Evolutionary conservation across 345 rosid species (phyloP).

Genomic region (Isatis tinctoria): DNA sequence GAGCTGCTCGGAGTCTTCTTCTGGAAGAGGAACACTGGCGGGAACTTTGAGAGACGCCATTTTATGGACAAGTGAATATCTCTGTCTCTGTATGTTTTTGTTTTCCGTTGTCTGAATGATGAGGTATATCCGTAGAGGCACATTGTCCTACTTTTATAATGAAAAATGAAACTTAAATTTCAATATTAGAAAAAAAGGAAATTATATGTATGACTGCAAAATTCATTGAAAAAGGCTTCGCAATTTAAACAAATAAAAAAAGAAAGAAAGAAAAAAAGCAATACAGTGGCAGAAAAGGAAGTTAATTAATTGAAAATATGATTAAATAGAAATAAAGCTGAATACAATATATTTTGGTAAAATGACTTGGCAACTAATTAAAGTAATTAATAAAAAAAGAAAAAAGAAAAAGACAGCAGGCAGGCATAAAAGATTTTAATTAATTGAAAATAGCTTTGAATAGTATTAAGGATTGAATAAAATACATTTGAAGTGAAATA

Average conservation of each 20-base stretch:
- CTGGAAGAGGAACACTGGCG: conserved; percentile 37
- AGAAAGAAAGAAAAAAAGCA: not conserved
- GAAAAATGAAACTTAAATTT: not conserved
- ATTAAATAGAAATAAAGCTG: not conserved
- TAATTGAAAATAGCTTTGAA: not conserved
- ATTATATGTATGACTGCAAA: not conserved
- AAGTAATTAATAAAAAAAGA: not conserved
- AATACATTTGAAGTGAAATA: not conserved
- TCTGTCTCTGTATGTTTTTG: not conserved
- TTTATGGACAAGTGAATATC: conserved; percentile 5
- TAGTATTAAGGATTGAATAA: not conserved
- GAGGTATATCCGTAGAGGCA: not conserved
- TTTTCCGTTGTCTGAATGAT: conserved; percentile 2
- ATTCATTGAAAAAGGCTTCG: not conserved
- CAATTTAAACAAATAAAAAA: not conserved
- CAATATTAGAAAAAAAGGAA: not conserved
- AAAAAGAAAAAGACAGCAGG: not conserved
- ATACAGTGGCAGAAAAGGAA: not conserved
- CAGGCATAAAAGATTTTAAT: not conserved
- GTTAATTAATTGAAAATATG: not conserved
- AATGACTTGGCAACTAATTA: not conserved
- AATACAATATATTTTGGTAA: not conserved
- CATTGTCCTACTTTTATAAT: conserved; percentile 13
- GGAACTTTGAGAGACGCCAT: conserved; percentile 69
- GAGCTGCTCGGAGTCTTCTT: conserved; percentile 70